A percentile compares a stretch with the other conserved stretches of the same genome.
phyloP scores from a whole-genome alignment of 2,329 filamentous ascomycete genomes.

The Colletotrichum scovillei region DNA sequence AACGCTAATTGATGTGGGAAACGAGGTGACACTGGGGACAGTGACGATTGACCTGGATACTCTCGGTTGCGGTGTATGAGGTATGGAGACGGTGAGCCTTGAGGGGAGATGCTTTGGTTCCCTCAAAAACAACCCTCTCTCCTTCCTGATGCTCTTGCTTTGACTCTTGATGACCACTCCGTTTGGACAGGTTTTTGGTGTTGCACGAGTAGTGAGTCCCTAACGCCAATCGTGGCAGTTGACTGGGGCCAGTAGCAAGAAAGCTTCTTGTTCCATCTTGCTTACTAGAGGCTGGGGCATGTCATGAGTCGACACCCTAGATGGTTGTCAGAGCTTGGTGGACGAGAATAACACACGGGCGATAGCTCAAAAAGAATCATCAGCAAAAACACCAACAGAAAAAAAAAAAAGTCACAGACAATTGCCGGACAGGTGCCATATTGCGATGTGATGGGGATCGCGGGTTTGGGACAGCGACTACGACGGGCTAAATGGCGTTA shows the following conservation, averaged over 20 bases:
- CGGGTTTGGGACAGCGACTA: not conserved
- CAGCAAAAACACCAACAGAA: not conserved
- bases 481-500: not conserved
- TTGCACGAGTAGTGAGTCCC: slow-evolving; percentile 14
- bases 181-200: slow-evolving; percentile 15
- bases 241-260: slow-evolving; percentile 1
- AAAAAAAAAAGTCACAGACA: slow-evolving; percentile 2
- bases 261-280: not conserved
- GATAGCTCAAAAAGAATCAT: not conserved
- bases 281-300: not conserved
- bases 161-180: not conserved
- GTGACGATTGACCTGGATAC: slow-evolving; percentile 2
- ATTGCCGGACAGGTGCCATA: slow-evolving; percentile 18
- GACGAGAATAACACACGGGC: not conserved
- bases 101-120: not conserved
- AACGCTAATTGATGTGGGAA: not conserved
- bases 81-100: not conserved
- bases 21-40: slow-evolving; percentile 16
- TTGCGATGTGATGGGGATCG: slow-evolving; percentile 18
- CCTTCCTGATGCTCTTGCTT: not conserved
- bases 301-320: not conserved
- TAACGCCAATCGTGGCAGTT: slow-evolving; percentile 4
- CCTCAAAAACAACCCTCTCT: not conserved
- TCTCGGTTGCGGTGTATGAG: slow-evolving; percentile 18
- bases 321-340: not conserved